These are phyloP conservation scores for Erythrophleum fordii DNA, from an alignment of 306 rosid species.

Conservation along the genomic window DNA sequence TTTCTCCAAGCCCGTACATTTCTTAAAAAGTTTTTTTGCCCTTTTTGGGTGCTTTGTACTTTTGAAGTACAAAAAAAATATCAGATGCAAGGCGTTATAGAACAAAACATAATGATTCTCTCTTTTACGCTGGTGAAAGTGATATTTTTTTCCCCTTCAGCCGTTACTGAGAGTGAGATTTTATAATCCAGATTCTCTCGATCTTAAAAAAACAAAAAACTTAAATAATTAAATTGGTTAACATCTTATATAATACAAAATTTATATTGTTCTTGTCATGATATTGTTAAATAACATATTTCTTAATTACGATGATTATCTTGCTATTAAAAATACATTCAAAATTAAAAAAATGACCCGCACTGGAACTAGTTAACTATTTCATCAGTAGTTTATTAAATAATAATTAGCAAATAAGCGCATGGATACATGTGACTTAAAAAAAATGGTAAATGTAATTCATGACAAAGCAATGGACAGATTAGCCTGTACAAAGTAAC, in stretches of 20 bases:
- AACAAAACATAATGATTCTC: too few relatives aligned
- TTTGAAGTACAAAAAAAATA: neutral
- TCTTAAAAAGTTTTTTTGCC: neutral
- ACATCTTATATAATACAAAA: too few relatives aligned
- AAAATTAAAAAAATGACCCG: neutral
- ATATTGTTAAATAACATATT: neutral
- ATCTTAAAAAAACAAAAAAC: neutral
- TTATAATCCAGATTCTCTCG: neutral
- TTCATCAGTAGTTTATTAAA: too few relatives aligned
- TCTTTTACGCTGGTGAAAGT: neutral
- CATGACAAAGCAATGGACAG: conserved; percentile 29
- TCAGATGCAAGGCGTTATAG: neutral
- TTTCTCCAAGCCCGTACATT: neutral
- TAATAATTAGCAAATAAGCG: too few relatives aligned
- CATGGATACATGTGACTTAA: too few relatives aligned
- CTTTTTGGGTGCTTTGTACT: neutral
- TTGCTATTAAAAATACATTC: too few relatives aligned
- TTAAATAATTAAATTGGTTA: neutral
- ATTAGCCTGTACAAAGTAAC: conserved; percentile 43
- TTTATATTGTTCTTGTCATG: too few relatives aligned
- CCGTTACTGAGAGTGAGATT: neutral
- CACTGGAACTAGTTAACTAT: too few relatives aligned
- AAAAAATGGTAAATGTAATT: conserved; percentile 2
- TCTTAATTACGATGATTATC: too few relatives aligned
- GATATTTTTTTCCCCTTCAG: neutral